Evolutionary conservation across 306 rosid species (phyloP).

Genomic region (Cercis canadensis): DNA sequence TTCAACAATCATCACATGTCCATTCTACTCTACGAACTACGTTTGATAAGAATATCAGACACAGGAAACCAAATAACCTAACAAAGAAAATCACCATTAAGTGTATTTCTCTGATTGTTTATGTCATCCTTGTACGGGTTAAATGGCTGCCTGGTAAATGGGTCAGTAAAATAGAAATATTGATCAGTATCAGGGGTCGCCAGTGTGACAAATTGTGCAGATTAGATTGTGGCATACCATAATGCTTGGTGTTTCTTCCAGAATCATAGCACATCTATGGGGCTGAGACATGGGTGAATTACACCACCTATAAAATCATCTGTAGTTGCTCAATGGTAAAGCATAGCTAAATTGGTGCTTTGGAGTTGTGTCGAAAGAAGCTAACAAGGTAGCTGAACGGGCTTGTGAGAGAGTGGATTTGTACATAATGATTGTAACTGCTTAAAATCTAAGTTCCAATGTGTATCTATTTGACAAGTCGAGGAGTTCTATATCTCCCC

Average conservation of each 20-base stretch:
- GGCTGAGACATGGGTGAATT: background rate
- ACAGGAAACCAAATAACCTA: too few species aligned
- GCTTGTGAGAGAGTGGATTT: background rate
- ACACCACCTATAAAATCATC: too few species aligned
- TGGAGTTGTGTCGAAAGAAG: too few species aligned
- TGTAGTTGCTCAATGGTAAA: conserved; percentile 10
- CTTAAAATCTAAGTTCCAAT: background rate
- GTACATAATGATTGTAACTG: conserved; percentile 4
- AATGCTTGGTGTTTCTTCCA: background rate
- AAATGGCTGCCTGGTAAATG: too few species aligned
- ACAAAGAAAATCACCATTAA: too few species aligned
- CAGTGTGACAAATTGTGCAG: background rate
- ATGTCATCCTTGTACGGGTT: too few species aligned
- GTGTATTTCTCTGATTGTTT: too few species aligned
- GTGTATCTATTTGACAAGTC: background rate
- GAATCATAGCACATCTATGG: background rate
- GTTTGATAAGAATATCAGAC: too few species aligned
- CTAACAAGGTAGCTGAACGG: background rate
- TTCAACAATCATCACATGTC: too few species aligned
- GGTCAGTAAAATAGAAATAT: too few species aligned
- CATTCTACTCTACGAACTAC: too few species aligned
- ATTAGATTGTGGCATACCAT: background rate
- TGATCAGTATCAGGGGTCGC: background rate
- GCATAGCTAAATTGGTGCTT: too few species aligned
- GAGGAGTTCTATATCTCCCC: background rate